Percentiles rank a stretch among this genome's conserved stretches.
Conservation (phyloP, 768 basidiomycete genomes). For the Coprinellus micaceus region DNA sequence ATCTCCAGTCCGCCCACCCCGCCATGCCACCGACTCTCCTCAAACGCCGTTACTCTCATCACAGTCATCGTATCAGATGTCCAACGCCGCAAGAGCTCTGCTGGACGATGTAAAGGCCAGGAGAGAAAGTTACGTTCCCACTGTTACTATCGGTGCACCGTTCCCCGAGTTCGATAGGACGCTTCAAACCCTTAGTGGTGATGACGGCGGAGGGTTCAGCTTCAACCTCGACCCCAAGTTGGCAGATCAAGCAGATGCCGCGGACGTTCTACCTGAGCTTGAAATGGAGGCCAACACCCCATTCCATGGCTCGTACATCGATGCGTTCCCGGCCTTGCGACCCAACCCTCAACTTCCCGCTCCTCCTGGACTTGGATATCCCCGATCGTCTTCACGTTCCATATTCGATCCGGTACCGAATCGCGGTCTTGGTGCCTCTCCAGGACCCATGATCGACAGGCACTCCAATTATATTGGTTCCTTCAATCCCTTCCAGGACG, state of each 20-base stretch:
- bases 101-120: constrained; percentile 80
- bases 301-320: constrained; percentile 62
- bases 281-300: constrained; percentile 52
- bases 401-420: constrained; percentile 47
- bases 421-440: constrained; percentile 1
- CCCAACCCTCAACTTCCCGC: constrained; percentile 34
- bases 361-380: constrained; percentile 53
- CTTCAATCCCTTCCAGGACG: constrained; percentile 79
- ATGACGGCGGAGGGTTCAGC: constrained; percentile 71
- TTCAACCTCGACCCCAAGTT: constrained; percentile 84
- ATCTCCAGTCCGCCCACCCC: constrained; percentile 49
- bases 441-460: constrained; percentile 23
- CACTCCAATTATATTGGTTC: constrained; percentile 63
- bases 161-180: constrained; percentile 92
- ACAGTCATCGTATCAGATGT: constrained; percentile 78
- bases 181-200: constrained; percentile 64
- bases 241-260: constrained; percentile 43
- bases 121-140: constrained; percentile 51
- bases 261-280: constrained; percentile 45
- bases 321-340: constrained; percentile 66
- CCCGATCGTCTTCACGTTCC: constrained; percentile 45
- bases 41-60: constrained; percentile 51
- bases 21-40: constrained; percentile 47
- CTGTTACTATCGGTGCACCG: constrained; percentile 43
- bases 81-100: constrained; percentile 77